Evolutionary conservation across 2,329 filamentous ascomycete species (phyloP).

Genomic region (Exserohilum rostratum): DNA sequence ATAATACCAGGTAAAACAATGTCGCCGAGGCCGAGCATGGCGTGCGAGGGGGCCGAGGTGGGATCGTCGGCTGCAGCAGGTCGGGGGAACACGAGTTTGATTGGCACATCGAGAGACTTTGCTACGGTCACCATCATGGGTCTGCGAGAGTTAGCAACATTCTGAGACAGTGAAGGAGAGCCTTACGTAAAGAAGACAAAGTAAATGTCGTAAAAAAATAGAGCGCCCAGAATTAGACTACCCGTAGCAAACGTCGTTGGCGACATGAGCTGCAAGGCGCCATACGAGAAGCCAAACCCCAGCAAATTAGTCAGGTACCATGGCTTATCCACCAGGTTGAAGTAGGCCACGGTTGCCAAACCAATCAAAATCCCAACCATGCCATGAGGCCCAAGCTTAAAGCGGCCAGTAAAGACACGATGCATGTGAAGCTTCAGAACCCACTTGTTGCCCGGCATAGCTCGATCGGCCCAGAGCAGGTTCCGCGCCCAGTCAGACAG

Average conservation of each 20-base stretch:
- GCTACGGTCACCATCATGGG: constrained; percentile 88
- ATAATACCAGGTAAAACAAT: constrained; percentile 92
- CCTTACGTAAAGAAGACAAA: constrained; percentile 83
- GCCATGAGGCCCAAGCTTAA: constrained; percentile 61
- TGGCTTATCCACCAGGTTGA: constrained; percentile 64
- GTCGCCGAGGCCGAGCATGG: constrained; percentile 93
- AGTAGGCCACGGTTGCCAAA: constrained; percentile 66
- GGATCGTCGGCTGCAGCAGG: constrained; percentile 58
- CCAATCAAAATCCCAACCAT: constrained; percentile 63
- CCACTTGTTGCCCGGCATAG: constrained; percentile 57
- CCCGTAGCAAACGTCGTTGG: constrained; percentile 87
- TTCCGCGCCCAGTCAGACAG: constrained; percentile 47
- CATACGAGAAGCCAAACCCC: constrained; percentile 86
- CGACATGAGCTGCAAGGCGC: constrained; percentile 80
- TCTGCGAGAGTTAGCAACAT: constrained; percentile 46
- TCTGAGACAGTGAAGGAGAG: neutral
- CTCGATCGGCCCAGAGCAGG: constrained; percentile 58
- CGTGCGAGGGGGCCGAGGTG: constrained; percentile 51
- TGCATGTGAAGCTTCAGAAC: constrained; percentile 61
- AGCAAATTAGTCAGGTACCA: constrained; percentile 84
- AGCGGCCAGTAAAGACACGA: constrained; percentile 54
- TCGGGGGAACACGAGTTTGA: constrained; percentile 86
- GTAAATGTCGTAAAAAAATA: constrained; percentile 96
- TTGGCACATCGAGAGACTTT: constrained; percentile 85
- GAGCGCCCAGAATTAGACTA: constrained; percentile 73